A percentile compares a stretch with the other conserved stretches of the same genome.
Evolutionary conservation across 257 asterid species (phyloP).

Genomic region (Solanum pimpinellifolium): DNA sequence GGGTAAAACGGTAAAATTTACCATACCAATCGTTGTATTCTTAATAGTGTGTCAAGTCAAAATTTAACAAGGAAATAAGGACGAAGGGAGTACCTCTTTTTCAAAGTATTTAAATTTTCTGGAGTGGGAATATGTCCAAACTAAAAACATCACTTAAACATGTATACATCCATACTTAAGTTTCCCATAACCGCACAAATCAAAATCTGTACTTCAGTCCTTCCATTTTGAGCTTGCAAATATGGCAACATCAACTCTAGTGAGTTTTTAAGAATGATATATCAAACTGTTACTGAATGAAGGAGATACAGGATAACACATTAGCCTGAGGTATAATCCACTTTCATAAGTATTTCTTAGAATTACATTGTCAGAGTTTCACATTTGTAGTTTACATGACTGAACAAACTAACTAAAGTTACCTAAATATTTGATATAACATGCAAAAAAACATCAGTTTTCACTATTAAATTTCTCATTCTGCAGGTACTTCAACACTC

Average conservation of each 20-base stretch:
- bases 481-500: constrained; percentile 76
- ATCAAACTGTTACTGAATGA: background rate
- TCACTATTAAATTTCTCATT: constrained; percentile 33
- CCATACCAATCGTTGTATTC: too few relatives aligned
- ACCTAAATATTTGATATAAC: background rate
- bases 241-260: background rate
- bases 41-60: too few relatives aligned
- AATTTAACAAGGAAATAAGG: background rate
- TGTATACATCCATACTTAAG: background rate
- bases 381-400: background rate
- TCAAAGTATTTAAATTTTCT: background rate
- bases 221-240: background rate
- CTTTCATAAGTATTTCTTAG: background rate
- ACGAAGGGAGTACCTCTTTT: background rate
- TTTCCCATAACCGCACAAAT: background rate
- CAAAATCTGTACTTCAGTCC: background rate
- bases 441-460: constrained; percentile 16
- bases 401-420: background rate
- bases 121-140: background rate
- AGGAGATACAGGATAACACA: background rate
- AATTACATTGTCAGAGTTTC: background rate
- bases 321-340: background rate
- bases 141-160: background rate
- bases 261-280: background rate
- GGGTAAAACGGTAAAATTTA: too few relatives aligned